Conservation (phyloP, 495 filamentous ascomycete species). For the Tuber umbilicatum region DNA sequence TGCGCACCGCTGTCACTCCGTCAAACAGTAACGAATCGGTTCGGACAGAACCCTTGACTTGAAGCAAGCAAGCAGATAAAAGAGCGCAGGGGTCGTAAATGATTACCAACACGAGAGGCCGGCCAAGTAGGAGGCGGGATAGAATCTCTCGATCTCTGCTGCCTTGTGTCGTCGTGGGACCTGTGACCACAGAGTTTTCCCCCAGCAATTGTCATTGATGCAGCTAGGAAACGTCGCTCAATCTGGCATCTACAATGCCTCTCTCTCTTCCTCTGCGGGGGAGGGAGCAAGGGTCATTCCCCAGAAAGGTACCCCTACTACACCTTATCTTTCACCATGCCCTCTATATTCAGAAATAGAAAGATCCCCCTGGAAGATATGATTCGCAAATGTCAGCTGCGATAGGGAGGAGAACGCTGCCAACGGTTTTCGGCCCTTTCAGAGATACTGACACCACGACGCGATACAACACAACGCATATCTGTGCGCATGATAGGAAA, state of each 20-base stretch:
- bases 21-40: not conserved
- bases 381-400: slow-evolving; percentile 33
- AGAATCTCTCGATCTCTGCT: not conserved
- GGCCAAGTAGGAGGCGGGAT: not conserved
- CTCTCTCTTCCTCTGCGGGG: not conserved
- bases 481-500: slow-evolving; percentile 38
- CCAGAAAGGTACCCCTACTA: slow-evolving; percentile 17
- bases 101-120: not conserved
- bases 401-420: slow-evolving; percentile 32
- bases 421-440: slow-evolving; percentile 37
- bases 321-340: slow-evolving; percentile 32
- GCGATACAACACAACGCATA: slow-evolving; percentile 35
- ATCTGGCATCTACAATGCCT: slow-evolving; percentile 2
- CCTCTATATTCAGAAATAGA: slow-evolving; percentile 32
- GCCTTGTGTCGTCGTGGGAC: slow-evolving; percentile 3
- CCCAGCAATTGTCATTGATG: slow-evolving; percentile 5
- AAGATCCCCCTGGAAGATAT: slow-evolving; percentile 24
- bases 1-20: not conserved
- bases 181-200: not conserved
- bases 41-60: not conserved
- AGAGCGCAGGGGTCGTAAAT: not conserved
- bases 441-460: slow-evolving; percentile 26
- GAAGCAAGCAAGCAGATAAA: slow-evolving; percentile 3
- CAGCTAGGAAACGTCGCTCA: not conserved
- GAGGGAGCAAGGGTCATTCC: slow-evolving; percentile 24